phyloP scores from a whole-genome alignment of 1,284 basidiomycete genomes.

The Tilletia caries region DNA sequence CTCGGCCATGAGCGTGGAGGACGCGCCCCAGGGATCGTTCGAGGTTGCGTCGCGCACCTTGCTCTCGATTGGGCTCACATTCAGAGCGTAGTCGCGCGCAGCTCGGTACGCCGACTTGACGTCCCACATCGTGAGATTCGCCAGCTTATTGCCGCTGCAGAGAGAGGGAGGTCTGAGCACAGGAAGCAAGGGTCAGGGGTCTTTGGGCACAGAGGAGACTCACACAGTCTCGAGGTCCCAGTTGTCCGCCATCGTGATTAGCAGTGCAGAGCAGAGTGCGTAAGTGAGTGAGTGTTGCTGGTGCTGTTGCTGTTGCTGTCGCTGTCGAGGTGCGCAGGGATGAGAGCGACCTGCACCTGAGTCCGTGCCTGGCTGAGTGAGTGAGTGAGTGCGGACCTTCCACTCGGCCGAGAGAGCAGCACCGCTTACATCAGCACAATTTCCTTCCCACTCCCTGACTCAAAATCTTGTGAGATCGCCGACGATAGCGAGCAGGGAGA shows the following conservation, averaged over 20 bases:
- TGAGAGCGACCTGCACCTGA: too few relatives aligned
- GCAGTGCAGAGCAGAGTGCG: not conserved
- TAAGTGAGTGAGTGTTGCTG: not conserved
- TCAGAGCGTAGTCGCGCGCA: slow-evolving; percentile 65
- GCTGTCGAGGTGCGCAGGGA: not conserved
- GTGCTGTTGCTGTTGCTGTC: not conserved
- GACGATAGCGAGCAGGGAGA: not conserved
- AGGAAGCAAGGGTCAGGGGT: not conserved
- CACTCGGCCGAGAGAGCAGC: too few relatives aligned
- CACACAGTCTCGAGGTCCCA: slow-evolving; percentile 16
- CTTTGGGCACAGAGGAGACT: not conserved
- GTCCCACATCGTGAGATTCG: slow-evolving; percentile 53
- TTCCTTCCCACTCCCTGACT: too few relatives aligned
- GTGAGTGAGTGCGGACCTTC: not conserved
- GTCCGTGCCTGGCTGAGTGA: not conserved
- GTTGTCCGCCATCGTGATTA: slow-evolving; percentile 2
- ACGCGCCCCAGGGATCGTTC: slow-evolving; percentile 97
- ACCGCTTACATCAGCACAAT: not conserved
- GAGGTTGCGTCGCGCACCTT: slow-evolving; percentile 97
- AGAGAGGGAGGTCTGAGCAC: not conserved
- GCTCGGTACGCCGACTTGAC: slow-evolving; percentile 40
- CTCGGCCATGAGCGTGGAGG: slow-evolving; percentile 96
- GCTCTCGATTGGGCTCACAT: slow-evolving; percentile 93
- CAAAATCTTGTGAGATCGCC: not conserved
- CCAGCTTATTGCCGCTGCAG: slow-evolving; percentile 42